phyloP scores from a whole-genome alignment of 2,329 filamentous ascomycete genomes.

The Colletotrichum brevisporum region DNA sequence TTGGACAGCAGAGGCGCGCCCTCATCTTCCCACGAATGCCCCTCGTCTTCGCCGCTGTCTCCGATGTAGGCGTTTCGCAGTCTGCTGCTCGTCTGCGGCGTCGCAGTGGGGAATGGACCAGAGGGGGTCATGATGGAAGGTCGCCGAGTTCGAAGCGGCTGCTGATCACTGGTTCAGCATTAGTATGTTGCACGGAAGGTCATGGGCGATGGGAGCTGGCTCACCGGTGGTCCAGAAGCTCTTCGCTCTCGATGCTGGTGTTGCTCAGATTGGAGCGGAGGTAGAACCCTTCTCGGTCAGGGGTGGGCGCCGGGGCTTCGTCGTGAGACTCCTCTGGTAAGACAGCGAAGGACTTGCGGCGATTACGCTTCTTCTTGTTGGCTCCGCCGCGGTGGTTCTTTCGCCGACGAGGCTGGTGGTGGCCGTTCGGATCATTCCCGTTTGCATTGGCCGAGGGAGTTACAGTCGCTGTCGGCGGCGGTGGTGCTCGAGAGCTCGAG shows the following conservation, averaged over 20 bases:
- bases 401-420: conserved; percentile 60
- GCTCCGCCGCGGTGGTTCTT: conserved; percentile 82
- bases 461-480: conserved; percentile 13
- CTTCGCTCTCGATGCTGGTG: conserved; percentile 91
- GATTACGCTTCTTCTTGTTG: conserved; percentile 82
- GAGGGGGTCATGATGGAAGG: conserved; percentile 61
- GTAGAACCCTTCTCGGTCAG: conserved; percentile 62
- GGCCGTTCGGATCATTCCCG: conserved; percentile 36
- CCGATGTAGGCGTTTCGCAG: conserved; percentile 48
- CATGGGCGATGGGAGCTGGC: conserved; percentile 44
- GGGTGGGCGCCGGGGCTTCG: conserved; percentile 49
- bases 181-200: conserved; percentile 19
- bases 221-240: conserved; percentile 87
- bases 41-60: conserved; percentile 63
- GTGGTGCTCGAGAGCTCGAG: conserved; percentile 37
- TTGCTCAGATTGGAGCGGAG: conserved; percentile 76
- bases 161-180: conserved; percentile 65
- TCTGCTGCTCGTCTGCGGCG: conserved; percentile 42
- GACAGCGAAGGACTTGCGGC: conserved; percentile 85
- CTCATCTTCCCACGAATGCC: conserved; percentile 59
- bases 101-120: conserved; percentile 50
- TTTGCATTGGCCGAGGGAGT: conserved; percentile 27
- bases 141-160: conserved; percentile 74
- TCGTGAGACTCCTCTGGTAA: conserved; percentile 68
- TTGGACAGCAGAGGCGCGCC: conserved; percentile 67